Evolutionary conservation across 192 early-diverging fungal genomes (phyloP).

Genomic region (Coemansia asiatica): DNA sequence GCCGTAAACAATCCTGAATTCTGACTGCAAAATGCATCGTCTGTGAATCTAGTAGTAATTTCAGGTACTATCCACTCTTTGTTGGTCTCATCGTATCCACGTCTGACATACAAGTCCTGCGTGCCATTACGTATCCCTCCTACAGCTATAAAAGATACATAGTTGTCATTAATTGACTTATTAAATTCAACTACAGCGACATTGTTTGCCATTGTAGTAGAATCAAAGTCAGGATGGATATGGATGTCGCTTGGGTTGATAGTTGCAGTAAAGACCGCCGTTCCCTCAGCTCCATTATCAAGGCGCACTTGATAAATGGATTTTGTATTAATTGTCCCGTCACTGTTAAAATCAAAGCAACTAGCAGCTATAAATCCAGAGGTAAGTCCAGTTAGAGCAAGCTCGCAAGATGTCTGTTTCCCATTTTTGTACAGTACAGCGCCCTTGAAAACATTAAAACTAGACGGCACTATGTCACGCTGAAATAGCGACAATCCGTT

Average conservation of each 20-base stretch:
- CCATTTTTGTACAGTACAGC: slow-evolving; percentile 3
- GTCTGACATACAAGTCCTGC: not conserved
- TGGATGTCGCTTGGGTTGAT: not conserved
- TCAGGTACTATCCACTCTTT: not conserved
- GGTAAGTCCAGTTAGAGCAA: not conserved
- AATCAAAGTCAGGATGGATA: slow-evolving; percentile 3
- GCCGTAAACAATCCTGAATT: not conserved
- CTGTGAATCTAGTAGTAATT: not conserved
- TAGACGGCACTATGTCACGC: not conserved
- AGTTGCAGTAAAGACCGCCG: not conserved
- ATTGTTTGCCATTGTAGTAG: slow-evolving; percentile 3
- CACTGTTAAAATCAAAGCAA: not conserved
- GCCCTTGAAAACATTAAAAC: slow-evolving; percentile 1
- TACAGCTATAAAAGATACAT: not conserved
- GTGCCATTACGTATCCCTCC: not conserved
- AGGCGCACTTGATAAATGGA: slow-evolving; percentile 5
- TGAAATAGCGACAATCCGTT: not conserved
- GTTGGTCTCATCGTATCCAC: not conserved
- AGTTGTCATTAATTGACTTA: not conserved
- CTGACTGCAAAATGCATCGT: not conserved
- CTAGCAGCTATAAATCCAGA: not conserved
- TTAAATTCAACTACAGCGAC: slow-evolving; percentile 2
- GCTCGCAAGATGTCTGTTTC: not conserved
- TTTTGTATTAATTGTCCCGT: not conserved
- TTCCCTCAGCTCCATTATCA: not conserved